Conservation (phyloP, 192 early-diverging fungal genomes). For the Phlyctochytrium bullatum region DNA sequence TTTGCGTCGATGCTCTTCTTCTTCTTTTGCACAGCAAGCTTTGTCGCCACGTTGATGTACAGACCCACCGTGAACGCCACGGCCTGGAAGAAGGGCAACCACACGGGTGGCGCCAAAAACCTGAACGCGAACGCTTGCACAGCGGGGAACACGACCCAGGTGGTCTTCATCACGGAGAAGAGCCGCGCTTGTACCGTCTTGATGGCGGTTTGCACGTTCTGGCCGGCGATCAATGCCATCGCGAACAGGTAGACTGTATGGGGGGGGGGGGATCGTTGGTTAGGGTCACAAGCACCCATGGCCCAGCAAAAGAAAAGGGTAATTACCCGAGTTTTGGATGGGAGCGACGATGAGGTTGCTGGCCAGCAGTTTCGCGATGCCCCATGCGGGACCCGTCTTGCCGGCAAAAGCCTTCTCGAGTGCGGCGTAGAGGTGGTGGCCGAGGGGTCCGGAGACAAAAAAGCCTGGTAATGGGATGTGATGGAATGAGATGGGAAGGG, state of each 20-base stretch:
- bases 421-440: conserved; percentile 74
- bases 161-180: conserved; percentile 75
- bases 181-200: conserved; percentile 58
- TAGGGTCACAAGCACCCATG: background rate
- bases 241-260: conserved; percentile 74
- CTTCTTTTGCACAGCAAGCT: conserved; percentile 38
- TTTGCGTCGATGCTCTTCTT: background rate
- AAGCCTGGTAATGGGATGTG: conserved; percentile 47
- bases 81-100: conserved; percentile 91
- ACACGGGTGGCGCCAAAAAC: conserved; percentile 71
- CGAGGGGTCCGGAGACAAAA: conserved; percentile 77
- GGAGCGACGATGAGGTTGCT: conserved; percentile 80
- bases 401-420: conserved; percentile 73
- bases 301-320: too few relatives aligned
- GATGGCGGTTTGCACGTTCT: conserved; percentile 51
- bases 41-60: conserved; percentile 67
- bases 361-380: conserved; percentile 69
- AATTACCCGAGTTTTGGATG: conserved; percentile 77
- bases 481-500: background rate
- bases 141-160: conserved; percentile 70
- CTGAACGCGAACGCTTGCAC: conserved; percentile 48
- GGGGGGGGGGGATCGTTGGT: background rate
- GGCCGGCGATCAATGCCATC: conserved; percentile 80
- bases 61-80: conserved; percentile 57
- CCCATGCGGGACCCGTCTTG: conserved; percentile 57